Conservation (phyloP, 2,329 filamentous ascomycete species). For the Calonectria leucothoes region DNA sequence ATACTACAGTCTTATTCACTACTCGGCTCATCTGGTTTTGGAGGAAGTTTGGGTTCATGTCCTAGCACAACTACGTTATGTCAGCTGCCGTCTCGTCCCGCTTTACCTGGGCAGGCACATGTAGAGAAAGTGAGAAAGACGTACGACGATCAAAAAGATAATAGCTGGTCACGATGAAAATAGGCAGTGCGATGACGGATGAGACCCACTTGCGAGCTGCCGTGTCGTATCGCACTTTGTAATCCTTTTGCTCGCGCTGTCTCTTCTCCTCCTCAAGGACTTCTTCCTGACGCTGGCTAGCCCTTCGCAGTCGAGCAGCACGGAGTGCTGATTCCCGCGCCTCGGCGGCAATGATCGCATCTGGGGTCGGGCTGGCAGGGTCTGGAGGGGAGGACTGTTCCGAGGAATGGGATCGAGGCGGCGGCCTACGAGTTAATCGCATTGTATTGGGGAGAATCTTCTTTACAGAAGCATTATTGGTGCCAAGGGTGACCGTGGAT, state of each 20-base stretch:
- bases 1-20: not conserved
- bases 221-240: constrained; percentile 56
- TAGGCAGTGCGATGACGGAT: constrained; percentile 64
- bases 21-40: not conserved
- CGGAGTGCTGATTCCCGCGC: constrained; percentile 37
- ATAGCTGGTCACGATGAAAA: constrained; percentile 67
- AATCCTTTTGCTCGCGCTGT: constrained; percentile 46
- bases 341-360: constrained; percentile 36
- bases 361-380: not conserved
- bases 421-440: not conserved
- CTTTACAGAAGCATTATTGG: not conserved
- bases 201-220: constrained; percentile 59
- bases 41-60: not conserved
- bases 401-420: not conserved
- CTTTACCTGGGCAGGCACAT: not conserved
- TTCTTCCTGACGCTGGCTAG: constrained; percentile 27
- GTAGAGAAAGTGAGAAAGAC: constrained; percentile 31
- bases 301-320: constrained; percentile 34
- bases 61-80: not conserved
- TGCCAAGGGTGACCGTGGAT: not conserved
- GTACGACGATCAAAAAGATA: constrained; percentile 63
- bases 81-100: not conserved
- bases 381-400: not conserved
- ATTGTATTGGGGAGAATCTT: not conserved
- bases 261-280: constrained; percentile 31